Conservation (phyloP, 2,329 filamentous ascomycete species). For the Microthyrium microscopicum region DNA sequence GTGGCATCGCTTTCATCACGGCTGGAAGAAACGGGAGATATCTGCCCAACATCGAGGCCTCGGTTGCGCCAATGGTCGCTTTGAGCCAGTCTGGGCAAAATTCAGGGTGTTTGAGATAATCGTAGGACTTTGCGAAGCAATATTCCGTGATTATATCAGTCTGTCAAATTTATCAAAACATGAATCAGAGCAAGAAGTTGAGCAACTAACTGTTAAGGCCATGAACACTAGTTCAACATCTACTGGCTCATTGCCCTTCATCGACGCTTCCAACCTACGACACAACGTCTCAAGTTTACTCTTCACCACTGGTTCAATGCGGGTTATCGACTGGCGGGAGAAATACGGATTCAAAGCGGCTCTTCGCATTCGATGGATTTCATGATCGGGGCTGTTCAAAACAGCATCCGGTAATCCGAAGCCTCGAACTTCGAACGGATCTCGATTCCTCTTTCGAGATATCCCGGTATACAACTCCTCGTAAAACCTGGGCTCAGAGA, state of each 20-base stretch:
- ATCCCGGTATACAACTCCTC: constrained; percentile 15
- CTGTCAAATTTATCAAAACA: too few species aligned
- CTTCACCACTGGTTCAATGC: not conserved
- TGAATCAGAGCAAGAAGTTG: too few species aligned
- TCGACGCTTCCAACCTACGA: not conserved
- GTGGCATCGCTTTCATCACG: not conserved
- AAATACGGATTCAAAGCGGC: constrained; percentile 20
- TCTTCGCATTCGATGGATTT: constrained; percentile 17
- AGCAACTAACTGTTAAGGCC: not conserved
- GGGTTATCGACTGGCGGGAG: constrained; percentile 13
- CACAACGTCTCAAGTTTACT: not conserved
- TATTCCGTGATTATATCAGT: too few species aligned
- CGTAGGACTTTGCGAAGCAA: not conserved
- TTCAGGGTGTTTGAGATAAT: not conserved
- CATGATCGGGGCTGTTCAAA: constrained; percentile 11
- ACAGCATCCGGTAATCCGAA: constrained; percentile 1
- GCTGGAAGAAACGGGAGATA: not conserved
- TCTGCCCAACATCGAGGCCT: not conserved
- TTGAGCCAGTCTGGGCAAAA: not conserved
- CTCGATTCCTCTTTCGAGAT: constrained; percentile 5
- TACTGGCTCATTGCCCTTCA: not conserved
- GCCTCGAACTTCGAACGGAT: not conserved
- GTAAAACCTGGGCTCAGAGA: constrained; percentile 9
- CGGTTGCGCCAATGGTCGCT: not conserved
- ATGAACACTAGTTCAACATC: not conserved